Percentiles rank a stretch among this genome's conserved stretches.
phyloP scores from a whole-genome alignment of 2,329 filamentous ascomycete species.

The Pseudogymnoascus sp. region DNA sequence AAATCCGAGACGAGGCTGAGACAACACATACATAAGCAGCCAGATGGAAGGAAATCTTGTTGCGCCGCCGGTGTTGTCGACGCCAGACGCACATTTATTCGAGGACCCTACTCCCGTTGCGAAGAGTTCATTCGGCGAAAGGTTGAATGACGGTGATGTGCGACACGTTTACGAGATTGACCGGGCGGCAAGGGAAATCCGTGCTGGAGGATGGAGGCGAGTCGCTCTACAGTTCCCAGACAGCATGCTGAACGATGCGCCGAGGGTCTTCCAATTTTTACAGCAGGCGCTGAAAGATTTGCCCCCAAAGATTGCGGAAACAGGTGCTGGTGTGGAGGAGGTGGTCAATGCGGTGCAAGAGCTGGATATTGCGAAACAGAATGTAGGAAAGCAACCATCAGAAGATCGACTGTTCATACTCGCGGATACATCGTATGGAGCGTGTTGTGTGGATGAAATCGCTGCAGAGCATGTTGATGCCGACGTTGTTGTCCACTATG shows the following conservation, averaged over 20 bases:
- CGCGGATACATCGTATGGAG: slow-evolving; percentile 91
- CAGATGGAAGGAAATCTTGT: slow-evolving; percentile 40
- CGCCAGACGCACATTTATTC: slow-evolving; percentile 51
- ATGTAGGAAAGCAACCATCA: neutral
- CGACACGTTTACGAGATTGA: slow-evolving; percentile 73
- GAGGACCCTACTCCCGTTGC: slow-evolving; percentile 37
- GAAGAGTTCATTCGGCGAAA: neutral
- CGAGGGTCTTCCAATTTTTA: slow-evolving; percentile 64
- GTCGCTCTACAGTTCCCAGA: slow-evolving; percentile 96
- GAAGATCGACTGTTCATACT: slow-evolving; percentile 61
- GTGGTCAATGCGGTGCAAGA: slow-evolving; percentile 16
- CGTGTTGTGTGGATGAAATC: slow-evolving; percentile 94
- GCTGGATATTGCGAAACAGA: slow-evolving; percentile 26
- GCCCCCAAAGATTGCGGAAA: neutral
- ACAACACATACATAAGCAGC: neutral
- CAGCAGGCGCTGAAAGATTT: slow-evolving; percentile 38
- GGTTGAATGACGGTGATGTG: slow-evolving; percentile 55
- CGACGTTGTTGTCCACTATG: slow-evolving; percentile 89
- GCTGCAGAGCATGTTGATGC: slow-evolving; percentile 89
- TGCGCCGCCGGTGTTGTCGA: slow-evolving; percentile 52
- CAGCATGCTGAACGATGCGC: slow-evolving; percentile 78
- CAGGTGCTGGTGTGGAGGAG: slow-evolving; percentile 15
- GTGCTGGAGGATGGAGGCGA: slow-evolving; percentile 59
- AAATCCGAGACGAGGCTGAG: neutral
- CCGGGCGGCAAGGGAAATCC: slow-evolving; percentile 68